Evolutionary conservation across 2,329 filamentous ascomycete species (phyloP).

Genomic region (Didymella lethalis): DNA sequence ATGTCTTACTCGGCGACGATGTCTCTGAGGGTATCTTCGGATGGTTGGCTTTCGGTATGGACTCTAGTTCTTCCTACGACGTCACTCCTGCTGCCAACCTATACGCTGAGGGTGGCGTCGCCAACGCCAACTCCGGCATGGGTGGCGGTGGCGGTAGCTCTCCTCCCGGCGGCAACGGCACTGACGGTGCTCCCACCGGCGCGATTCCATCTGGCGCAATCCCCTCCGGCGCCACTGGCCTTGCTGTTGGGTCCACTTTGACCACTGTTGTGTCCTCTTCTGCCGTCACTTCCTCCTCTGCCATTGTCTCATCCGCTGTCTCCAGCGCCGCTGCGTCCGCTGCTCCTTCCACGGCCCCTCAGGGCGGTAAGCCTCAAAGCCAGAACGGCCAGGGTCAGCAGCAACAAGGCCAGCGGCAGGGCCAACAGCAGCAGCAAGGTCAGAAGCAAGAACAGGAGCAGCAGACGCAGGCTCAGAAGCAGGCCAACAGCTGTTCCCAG

Average conservation of each 20-base stretch:
- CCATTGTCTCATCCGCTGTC: constrained; percentile 1
- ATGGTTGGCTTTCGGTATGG: constrained; percentile 47
- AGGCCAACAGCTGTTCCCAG: constrained; percentile 1
- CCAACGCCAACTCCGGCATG: constrained; percentile 32
- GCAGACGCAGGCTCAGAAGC: constrained; percentile 10
- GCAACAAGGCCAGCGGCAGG: constrained; percentile 11
- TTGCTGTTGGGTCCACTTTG: constrained; percentile 19
- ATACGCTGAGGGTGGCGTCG: constrained; percentile 41
- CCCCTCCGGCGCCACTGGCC: neutral
- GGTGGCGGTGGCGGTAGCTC: constrained; percentile 30
- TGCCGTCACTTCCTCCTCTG: constrained; percentile 7
- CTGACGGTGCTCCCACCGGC: constrained; percentile 12
- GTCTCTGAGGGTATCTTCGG: constrained; percentile 45
- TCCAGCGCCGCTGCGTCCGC: constrained; percentile 5
- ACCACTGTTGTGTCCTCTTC: constrained; percentile 13
- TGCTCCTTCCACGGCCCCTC: constrained; percentile 9
- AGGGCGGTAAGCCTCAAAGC: constrained; percentile 7
- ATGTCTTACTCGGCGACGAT: constrained; percentile 63
- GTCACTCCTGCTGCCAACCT: constrained; percentile 39
- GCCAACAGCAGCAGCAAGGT: constrained; percentile 3
- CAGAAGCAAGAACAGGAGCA: constrained; percentile 12
- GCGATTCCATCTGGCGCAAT: constrained; percentile 5
- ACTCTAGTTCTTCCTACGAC: constrained; percentile 34
- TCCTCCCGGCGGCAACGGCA: constrained; percentile 21
- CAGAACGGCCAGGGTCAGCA: constrained; percentile 9